Percentiles rank a stretch among this genome's conserved stretches.
These are phyloP conservation scores for Colletotrichum tanaceti DNA, from an alignment of 2,329 filamentous ascomycete genomes.

Conservation along the genomic window DNA sequence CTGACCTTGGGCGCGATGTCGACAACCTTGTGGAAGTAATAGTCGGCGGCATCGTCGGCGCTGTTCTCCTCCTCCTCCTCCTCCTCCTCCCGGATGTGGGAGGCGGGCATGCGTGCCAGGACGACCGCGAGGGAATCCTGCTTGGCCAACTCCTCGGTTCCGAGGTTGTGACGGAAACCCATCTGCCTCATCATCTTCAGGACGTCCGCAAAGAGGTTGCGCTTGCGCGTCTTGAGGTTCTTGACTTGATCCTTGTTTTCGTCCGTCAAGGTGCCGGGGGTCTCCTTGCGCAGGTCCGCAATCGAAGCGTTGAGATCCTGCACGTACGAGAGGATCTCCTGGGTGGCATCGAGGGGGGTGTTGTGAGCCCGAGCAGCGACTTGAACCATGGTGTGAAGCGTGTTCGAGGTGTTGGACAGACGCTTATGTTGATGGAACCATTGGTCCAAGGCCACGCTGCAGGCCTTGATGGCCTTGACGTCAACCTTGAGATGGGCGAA, in stretches of 20 bases:
- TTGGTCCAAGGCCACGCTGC: constrained; percentile 50
- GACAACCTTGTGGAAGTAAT: constrained; percentile 82
- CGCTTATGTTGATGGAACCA: constrained; percentile 67
- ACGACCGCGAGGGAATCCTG: constrained; percentile 79
- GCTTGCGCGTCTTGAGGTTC: constrained; percentile 90
- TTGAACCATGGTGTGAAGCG: constrained; percentile 79
- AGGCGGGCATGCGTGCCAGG: constrained; percentile 63
- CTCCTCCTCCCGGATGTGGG: constrained; percentile 27
- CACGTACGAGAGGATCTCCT: constrained; percentile 73
- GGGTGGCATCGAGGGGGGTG: constrained; percentile 28
- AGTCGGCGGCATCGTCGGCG: constrained; percentile 64
- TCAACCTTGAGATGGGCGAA: constrained; percentile 12
- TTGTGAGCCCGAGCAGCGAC: constrained; percentile 55
- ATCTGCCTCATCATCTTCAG: constrained; percentile 85
- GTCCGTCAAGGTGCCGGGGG: constrained; percentile 82
- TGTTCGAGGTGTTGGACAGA: constrained; percentile 76
- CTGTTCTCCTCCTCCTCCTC: constrained; percentile 30
- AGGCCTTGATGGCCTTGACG: constrained; percentile 48
- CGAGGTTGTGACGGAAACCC: constrained; percentile 88
- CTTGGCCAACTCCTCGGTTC: constrained; percentile 75
- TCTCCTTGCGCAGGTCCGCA: constrained; percentile 82
- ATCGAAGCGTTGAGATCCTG: constrained; percentile 75
- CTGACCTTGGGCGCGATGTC: constrained; percentile 78
- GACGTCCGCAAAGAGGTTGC: constrained; percentile 89
- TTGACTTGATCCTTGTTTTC: constrained; percentile 88